A percentile compares a stretch with the other conserved stretches of the same genome.
phyloP scores from a whole-genome alignment of 148 eudicot genomes.

The Persicaria tinctoria region DNA sequence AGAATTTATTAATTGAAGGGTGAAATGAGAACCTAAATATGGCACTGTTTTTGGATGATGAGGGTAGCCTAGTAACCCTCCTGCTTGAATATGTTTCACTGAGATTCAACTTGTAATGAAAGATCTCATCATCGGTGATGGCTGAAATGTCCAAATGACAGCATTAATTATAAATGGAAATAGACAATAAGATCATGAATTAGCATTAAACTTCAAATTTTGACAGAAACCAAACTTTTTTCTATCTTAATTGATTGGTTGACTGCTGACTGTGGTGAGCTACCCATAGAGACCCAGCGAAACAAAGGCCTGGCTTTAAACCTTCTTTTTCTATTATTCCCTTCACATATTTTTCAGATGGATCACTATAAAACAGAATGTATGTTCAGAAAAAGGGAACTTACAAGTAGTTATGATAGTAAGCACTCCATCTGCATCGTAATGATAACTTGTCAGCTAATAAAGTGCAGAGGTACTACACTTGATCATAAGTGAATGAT shows the following conservation, averaged over 20 bases:
- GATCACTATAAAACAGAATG: background rate
- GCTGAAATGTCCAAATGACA: constrained; percentile 26
- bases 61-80: constrained; percentile 47
- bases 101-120: constrained; percentile 46
- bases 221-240: background rate
- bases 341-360: background rate
- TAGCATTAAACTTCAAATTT: background rate
- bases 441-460: constrained; percentile 6
- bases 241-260: too few species aligned
- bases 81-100: constrained; percentile 39
- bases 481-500: background rate
- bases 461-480: background rate
- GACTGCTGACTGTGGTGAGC: too few species aligned
- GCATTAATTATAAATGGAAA: background rate
- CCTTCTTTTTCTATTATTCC: too few species aligned
- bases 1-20: background rate
- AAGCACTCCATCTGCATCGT: constrained; percentile 71
- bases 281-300: too few species aligned
- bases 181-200: constrained; percentile 7
- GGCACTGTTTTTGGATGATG: constrained; percentile 59
- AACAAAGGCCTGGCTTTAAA: background rate
- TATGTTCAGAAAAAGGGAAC: constrained; percentile 19
- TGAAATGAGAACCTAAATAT: constrained; percentile 44
- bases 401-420: constrained; percentile 71
- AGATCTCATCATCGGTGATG: constrained; percentile 46